phyloP scores from a whole-genome alignment of 805 yeast genomes.

The Candida xiaguanensis region DNA sequence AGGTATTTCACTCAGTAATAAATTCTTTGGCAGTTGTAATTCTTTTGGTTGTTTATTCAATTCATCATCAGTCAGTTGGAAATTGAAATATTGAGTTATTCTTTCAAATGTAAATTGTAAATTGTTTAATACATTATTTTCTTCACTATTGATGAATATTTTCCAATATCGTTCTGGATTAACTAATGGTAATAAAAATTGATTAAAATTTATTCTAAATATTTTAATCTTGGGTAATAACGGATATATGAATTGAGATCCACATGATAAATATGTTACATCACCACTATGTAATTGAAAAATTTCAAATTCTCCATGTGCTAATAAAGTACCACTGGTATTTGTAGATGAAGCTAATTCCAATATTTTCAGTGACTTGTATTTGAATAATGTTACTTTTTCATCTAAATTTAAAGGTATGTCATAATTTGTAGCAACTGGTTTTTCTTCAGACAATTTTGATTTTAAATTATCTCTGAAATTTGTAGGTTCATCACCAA shows the following conservation, averaged over 20 bases:
- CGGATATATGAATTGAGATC: conserved; percentile 67
- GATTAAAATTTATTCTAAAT: conserved; percentile 43
- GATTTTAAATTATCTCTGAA: conserved; percentile 4
- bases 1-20: conserved; percentile 28
- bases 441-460: neutral
- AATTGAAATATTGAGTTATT: conserved; percentile 41
- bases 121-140: conserved; percentile 19
- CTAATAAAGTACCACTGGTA: conserved; percentile 46
- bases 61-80: conserved; percentile 1
- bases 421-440: neutral
- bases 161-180: conserved; percentile 80
- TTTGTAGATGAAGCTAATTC: conserved; percentile 23
- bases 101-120: conserved; percentile 36
- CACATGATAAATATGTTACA: conserved; percentile 63
- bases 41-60: conserved; percentile 4
- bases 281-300: conserved; percentile 56
- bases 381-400: conserved; percentile 33
- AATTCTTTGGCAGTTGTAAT: conserved; percentile 11
- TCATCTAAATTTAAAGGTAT: conserved; percentile 26
- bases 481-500: conserved; percentile 15
- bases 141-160: conserved; percentile 35
- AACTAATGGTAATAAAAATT: conserved; percentile 60
- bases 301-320: conserved; percentile 58
- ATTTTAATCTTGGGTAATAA: conserved; percentile 62
- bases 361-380: conserved; percentile 27